Base-by-base conservation (phyloP, 306 rosid species). In the Cicer bijugum region DNA sequence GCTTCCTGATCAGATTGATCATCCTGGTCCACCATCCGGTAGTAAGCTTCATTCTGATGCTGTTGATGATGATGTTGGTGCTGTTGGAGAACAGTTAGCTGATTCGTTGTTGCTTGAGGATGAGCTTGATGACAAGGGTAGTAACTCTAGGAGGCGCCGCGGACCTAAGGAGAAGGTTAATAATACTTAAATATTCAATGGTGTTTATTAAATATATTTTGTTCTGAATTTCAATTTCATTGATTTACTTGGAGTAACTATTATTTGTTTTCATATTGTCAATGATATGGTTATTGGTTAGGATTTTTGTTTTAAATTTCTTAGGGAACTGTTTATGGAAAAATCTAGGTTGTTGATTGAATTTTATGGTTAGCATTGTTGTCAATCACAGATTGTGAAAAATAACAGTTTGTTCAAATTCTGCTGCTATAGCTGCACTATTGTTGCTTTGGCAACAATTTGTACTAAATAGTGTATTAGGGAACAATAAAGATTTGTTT, bases 31-130 rank as follows among this genome's bases (percentile, higher is more conserved):
- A 2, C 92, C 92, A 0, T 38, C 91, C 0, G 86, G 89, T 51
- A 88, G 85, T 69, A 75, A 68, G 58, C 85, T 86, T 33, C 88
- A 58, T 73, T 86, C 90, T 0, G 82, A 84, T 51, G 33, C 3
- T 28, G 33, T 28, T 28, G 45, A 20, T 9, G 81, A 38, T 68
- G 90, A 85, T 74, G 64, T 76, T 71, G 89, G 78, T 15, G 84
- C 58, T 8, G 58, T 83, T 42, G 87, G 87, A n/a, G 88, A 85
- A 62, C 86, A 80, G 73, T 79, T 91, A 4, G 89, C 61, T 11
- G 97, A 82, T 79, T 88, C 96, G 70, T 82, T 85, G 82, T 71
- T 84, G 88, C 68, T 69, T 44, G 97, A 84, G 78, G 95, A 83
- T 46, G 98, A 80, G 48, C 61, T 81, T 65, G 92, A 83, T 59